These are phyloP conservation scores for Pelomyxa schiedti DNA, from an alignment of 78 protist species.

Conservation along the genomic window DNA sequence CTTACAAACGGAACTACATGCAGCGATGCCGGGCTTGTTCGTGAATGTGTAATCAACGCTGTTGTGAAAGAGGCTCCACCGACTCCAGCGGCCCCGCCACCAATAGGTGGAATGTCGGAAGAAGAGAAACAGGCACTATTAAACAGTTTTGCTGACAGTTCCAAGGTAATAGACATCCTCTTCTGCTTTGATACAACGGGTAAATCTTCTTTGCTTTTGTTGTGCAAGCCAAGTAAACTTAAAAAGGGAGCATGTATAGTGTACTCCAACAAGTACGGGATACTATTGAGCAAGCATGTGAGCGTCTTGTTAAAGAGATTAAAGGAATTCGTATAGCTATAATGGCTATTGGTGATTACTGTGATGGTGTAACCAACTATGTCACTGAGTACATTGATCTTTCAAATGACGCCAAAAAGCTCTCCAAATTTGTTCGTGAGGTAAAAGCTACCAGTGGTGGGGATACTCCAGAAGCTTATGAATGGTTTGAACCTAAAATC, in stretches of 20 bases:
- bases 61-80: not conserved
- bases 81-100: too few species aligned
- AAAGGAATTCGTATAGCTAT: constrained; percentile 11
- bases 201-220: too few species aligned
- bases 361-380: not conserved
- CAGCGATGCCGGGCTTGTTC: not conserved
- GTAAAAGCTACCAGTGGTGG: not conserved
- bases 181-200: constrained; percentile 46
- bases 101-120: too few species aligned
- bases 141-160: not conserved
- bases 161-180: constrained; percentile 22
- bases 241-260: not conserved
- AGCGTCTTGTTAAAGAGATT: constrained; percentile 39
- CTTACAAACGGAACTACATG: not conserved
- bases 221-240: too few species aligned
- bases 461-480: not conserved
- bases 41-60: not conserved
- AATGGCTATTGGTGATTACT: not conserved
- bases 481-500: too few species aligned
- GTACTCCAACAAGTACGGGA: constrained; percentile 11
- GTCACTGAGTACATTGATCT: not conserved
- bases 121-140: not conserved
- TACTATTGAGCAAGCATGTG: constrained; percentile 20
- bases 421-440: not conserved
- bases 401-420: not conserved